phyloP scores from a whole-genome alignment of 2,329 filamentous ascomycete genomes.

The Nemania diffusa region DNA sequence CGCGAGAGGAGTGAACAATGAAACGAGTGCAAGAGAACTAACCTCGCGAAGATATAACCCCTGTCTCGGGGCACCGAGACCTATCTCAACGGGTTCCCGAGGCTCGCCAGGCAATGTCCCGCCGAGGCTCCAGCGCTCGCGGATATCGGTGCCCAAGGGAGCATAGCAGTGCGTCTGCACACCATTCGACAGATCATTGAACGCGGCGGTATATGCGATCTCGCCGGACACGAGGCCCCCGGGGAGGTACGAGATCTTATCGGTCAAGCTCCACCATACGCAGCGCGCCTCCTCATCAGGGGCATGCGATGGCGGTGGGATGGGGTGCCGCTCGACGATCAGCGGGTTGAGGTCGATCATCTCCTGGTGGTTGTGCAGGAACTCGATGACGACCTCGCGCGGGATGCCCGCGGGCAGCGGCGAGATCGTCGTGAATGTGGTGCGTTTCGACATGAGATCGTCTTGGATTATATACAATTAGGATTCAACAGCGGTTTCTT shows the following conservation, averaged over 20 bases:
- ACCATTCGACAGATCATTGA: constrained; percentile 77
- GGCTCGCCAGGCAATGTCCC: constrained; percentile 78
- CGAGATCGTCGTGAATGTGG: constrained; percentile 80
- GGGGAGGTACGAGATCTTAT: constrained; percentile 67
- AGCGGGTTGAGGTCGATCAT: constrained; percentile 93
- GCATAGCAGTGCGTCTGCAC: constrained; percentile 87
- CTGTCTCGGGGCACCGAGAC: constrained; percentile 69
- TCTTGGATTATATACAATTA: neutral
- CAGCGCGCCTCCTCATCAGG: constrained; percentile 76
- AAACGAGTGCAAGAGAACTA: constrained; percentile 17
- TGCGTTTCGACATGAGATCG: constrained; percentile 72
- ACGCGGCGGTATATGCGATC: constrained; percentile 82
- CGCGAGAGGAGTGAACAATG: neutral
- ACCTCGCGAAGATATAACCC: constrained; percentile 82
- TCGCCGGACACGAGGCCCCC: constrained; percentile 53
- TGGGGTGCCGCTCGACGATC: constrained; percentile 76
- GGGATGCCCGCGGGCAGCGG: constrained; percentile 76
- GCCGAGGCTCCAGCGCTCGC: constrained; percentile 79
- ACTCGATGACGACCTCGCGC: constrained; percentile 75
- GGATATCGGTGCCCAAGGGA: constrained; percentile 82
- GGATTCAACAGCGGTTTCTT: neutral
- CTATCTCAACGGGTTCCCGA: constrained; percentile 71
- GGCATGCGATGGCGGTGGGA: constrained; percentile 73
- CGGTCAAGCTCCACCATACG: constrained; percentile 82
- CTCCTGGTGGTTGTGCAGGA: constrained; percentile 79